Conservation (phyloP, 139 green algal genomes). For the Asterochloris sp. region DNA sequence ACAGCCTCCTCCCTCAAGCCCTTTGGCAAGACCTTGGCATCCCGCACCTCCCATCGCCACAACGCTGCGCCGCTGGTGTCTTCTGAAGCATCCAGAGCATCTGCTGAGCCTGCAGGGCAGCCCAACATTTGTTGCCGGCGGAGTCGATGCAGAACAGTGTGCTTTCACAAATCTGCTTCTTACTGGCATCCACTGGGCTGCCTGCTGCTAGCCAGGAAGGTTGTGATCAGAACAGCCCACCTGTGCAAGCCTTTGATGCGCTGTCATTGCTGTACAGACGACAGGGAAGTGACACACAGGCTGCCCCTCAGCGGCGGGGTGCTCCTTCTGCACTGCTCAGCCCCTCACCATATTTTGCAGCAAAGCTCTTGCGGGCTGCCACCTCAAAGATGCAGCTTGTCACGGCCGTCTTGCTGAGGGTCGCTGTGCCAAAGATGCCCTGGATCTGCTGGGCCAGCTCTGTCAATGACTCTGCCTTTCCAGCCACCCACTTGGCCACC, state of each 20-base stretch:
- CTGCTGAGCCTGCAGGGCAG: neutral
- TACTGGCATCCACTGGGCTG: neutral
- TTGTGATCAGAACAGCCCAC: neutral
- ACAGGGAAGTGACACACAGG: neutral
- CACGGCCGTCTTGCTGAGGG: slow-evolving; percentile 28
- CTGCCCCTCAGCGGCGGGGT: neutral
- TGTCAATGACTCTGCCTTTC: too few species aligned
- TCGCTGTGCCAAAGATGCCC: neutral
- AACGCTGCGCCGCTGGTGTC: slow-evolving; percentile 35
- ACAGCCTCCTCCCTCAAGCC: slow-evolving; percentile 18
- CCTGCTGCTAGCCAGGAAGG: neutral
- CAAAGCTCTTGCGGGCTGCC: slow-evolving; percentile 56
- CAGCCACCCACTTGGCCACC: too few species aligned
- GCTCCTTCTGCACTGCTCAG: neutral
- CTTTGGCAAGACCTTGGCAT: slow-evolving; percentile 49
- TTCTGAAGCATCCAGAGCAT: slow-evolving; percentile 40
- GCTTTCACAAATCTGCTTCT: neutral
- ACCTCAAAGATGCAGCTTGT: slow-evolving; percentile 45
- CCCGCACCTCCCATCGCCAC: slow-evolving; percentile 72
- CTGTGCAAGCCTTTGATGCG: neutral
- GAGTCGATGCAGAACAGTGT: neutral
- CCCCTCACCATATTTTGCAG: slow-evolving; percentile 44
- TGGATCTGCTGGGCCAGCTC: slow-evolving; percentile 35
- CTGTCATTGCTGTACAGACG: neutral
- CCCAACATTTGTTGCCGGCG: neutral